Evolutionary conservation across 2,329 filamentous ascomycete species (phyloP), one percentile per base, ranked within the genome.

Genomic region (Trichophyton schoenleinii): DNA sequence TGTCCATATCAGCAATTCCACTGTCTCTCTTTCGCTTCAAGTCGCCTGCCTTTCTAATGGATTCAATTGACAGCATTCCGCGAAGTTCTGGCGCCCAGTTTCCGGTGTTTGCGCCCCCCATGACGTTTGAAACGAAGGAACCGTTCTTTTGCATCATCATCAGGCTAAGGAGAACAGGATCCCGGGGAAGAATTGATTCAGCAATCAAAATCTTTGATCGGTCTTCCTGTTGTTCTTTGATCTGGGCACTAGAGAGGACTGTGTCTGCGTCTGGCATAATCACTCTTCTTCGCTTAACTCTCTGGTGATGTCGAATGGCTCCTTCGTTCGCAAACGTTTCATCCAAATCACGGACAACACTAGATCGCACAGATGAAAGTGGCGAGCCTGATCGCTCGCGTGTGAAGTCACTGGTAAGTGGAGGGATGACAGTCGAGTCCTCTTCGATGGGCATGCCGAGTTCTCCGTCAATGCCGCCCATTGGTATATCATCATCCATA

Each of bases 21-120:
- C 87, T 91, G 69, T 96, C 91, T 49, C 94, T 86, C 81, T 99
- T 99, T 63, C 94, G 84, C 82, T 97, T 99, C 61, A 92, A 81
- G 64, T 95, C 90, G 62, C 85, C 87, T 48, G 86, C 82, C 62
- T 85, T 85, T 64, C 86, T 86, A 15, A 95, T 82, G 13, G 89
- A 82, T 66, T 95, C 89, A 48, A 96, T 79, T 1, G 91, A 95
- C n/a, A 97, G 79, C 68, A 99, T 84, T n/a, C 88, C 90, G 63
- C 89, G 87, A 20, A 99, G 81, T 75, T 99, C 94, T 0, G 92
- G 92, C 2, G 92, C 92, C 91, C 91, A 96, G 48, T 83, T 84
- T 66, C 83, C 81, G 67, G 86, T 86, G 65, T 88, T 85, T 42
- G 86, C 88, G 64, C 91, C 89, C 59, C 88, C 86, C 76, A 96